Conservation (phyloP, 83 land plant species). For the Larix sibirica region DNA sequence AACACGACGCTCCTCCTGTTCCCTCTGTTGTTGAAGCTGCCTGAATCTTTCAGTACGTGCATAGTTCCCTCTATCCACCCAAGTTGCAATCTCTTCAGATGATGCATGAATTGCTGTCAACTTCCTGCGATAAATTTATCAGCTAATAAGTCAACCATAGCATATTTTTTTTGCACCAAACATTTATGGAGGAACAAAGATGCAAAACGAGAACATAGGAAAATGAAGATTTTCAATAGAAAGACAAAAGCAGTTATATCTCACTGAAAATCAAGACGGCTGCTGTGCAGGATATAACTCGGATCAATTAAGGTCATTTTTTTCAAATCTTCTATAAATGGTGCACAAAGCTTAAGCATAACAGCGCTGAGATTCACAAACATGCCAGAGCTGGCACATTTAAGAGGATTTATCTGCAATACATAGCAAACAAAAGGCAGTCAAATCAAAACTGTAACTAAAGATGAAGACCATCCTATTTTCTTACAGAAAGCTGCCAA, state of each 20-base stretch:
- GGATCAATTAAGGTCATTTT: constrained; percentile 90
- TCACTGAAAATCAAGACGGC: constrained; percentile 78
- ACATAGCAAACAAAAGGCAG: constrained; percentile 12
- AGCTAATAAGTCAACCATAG: background rate
- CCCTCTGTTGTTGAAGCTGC: constrained; percentile 42
- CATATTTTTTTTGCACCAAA: background rate
- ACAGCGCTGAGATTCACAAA: constrained; percentile 94
- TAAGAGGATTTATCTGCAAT: constrained; percentile 75
- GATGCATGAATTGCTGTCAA: constrained; percentile 96
- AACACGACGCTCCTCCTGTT: constrained; percentile 52
- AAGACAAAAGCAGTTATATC: background rate
- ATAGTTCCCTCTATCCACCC: constrained; percentile 59
- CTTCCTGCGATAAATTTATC: constrained; percentile 44
- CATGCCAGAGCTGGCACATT: constrained; percentile 87
- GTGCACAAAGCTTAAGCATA: constrained; percentile 94
- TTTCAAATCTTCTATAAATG: constrained; percentile 78
- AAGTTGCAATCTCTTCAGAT: constrained; percentile 86
- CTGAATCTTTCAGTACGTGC: constrained; percentile 43
- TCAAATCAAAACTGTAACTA: background rate
- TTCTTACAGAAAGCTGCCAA: background rate
- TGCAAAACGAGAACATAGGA: background rate
- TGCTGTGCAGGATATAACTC: constrained; percentile 62
- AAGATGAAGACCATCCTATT: background rate
- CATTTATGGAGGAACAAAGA: constrained; percentile 5
- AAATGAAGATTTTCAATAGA: constrained; percentile 1